Evolutionary conservation across 768 basidiomycete species (phyloP).

Genomic region (Tricholoma sp.): DNA sequence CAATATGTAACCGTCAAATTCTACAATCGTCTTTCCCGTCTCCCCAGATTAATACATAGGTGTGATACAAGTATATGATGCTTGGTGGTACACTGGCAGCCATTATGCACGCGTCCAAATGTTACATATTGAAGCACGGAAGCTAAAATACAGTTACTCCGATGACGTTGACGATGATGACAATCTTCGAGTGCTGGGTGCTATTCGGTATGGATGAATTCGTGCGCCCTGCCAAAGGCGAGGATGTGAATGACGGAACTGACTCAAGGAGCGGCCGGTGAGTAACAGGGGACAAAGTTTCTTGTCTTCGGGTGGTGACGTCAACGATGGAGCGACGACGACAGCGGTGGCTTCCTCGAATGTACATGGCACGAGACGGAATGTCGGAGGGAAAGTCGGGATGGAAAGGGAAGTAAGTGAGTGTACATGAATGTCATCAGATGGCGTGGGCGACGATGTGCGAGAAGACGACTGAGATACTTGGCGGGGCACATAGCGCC

Average conservation of each 20-base stretch:
- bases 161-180: constrained; percentile 1
- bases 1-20: neutral
- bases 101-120: neutral
- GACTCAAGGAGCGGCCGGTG: constrained; percentile 43
- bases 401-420: constrained; percentile 10
- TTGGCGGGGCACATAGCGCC: constrained; percentile 20
- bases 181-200: constrained; percentile 14
- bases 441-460: constrained; percentile 29
- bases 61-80: constrained; percentile 11
- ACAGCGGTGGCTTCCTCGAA: constrained; percentile 51
- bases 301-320: neutral
- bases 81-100: neutral
- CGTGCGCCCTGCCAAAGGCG: constrained; percentile 41
- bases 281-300: constrained; percentile 37
- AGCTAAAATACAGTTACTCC: constrained; percentile 3
- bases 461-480: constrained; percentile 37
- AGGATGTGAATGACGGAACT: constrained; percentile 38
- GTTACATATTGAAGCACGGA: neutral
- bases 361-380: constrained; percentile 45
- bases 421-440: constrained; percentile 15
- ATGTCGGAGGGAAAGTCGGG: constrained; percentile 14
- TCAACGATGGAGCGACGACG: constrained; percentile 31
- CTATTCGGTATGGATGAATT: constrained; percentile 53
- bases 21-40: constrained; percentile 21
- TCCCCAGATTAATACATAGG: constrained; percentile 5